Evolutionary conservation across 2,329 filamentous ascomycete genomes (phyloP).

Genomic region (Colletotrichum theobromicola): DNA sequence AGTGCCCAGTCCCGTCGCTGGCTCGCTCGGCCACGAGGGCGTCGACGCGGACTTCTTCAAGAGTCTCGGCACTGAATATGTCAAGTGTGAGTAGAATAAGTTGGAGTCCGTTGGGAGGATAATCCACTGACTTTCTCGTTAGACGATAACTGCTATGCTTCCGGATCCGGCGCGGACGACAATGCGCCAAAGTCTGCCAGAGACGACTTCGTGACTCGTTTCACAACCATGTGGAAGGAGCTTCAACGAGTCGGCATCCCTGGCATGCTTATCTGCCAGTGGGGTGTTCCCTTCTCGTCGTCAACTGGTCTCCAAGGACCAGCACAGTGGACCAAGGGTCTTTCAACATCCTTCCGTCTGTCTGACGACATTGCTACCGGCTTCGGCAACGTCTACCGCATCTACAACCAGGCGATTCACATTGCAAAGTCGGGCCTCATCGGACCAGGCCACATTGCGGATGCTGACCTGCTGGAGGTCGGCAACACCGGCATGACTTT

Average conservation of each 20-base stretch:
- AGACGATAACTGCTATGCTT: background rate
- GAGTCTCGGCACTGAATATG: background rate
- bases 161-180: background rate
- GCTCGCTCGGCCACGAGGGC: background rate
- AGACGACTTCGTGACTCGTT: background rate
- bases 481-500: background rate
- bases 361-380: background rate
- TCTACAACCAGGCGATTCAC: background rate
- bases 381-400: background rate
- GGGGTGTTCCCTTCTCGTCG: background rate
- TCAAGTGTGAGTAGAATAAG: background rate
- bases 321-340: background rate
- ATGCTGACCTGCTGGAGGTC: background rate
- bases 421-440: background rate
- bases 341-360: background rate
- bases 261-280: background rate
- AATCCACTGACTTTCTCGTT: background rate
- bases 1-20: background rate
- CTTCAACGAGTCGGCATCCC: background rate
- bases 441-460: background rate
- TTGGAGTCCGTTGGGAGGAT: background rate
- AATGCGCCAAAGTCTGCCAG: background rate
- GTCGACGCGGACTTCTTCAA: constrained; percentile 2
- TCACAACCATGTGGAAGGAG: background rate
- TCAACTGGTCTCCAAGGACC: background rate